phyloP scores from a whole-genome alignment of 345 rosid genomes.

The Capsella bursapastoris region DNA sequence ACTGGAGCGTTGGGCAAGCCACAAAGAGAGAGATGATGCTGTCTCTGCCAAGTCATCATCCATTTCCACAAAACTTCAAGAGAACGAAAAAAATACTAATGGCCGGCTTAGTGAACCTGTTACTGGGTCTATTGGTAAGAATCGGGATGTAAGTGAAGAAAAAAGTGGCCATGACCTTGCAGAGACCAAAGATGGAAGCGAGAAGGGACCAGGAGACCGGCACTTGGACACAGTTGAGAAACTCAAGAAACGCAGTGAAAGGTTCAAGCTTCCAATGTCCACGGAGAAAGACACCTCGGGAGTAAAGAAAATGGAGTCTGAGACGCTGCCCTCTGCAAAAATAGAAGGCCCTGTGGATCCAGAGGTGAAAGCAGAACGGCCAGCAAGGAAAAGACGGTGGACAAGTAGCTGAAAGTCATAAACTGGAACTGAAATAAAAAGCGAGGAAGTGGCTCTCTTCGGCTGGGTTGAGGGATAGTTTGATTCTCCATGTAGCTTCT shows the following conservation, averaged over 20 bases:
- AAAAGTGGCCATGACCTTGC: slow-evolving; percentile 50
- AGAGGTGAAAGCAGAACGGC: slow-evolving; percentile 89
- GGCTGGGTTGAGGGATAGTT: slow-evolving; percentile 29
- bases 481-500: slow-evolving; percentile 31
- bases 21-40: slow-evolving; percentile 76
- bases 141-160: slow-evolving; percentile 50
- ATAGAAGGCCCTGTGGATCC: slow-evolving; percentile 58
- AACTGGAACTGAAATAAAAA: slow-evolving; percentile 25
- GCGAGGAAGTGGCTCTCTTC: slow-evolving; percentile 27
- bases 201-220: slow-evolving; percentile 63
- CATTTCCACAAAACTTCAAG: slow-evolving; percentile 62
- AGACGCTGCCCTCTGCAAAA: slow-evolving; percentile 58
- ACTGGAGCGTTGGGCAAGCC: slow-evolving; percentile 96
- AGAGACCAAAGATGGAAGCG: slow-evolving; percentile 63
- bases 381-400: slow-evolving; percentile 93
- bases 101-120: slow-evolving; percentile 51
- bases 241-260: slow-evolving; percentile 96
- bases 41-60: slow-evolving; percentile 62
- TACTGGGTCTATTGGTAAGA: slow-evolving; percentile 50
- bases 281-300: slow-evolving; percentile 63
- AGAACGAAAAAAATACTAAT: slow-evolving; percentile 52
- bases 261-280: slow-evolving; percentile 96
- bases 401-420: slow-evolving; percentile 55
- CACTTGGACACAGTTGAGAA: slow-evolving; percentile 94
- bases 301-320: slow-evolving; percentile 70